Evolutionary conservation across 495 filamentous ascomycete species (phyloP), one percentile per base, ranked within the genome.

Genomic region (Neurospora sp.): DNA sequence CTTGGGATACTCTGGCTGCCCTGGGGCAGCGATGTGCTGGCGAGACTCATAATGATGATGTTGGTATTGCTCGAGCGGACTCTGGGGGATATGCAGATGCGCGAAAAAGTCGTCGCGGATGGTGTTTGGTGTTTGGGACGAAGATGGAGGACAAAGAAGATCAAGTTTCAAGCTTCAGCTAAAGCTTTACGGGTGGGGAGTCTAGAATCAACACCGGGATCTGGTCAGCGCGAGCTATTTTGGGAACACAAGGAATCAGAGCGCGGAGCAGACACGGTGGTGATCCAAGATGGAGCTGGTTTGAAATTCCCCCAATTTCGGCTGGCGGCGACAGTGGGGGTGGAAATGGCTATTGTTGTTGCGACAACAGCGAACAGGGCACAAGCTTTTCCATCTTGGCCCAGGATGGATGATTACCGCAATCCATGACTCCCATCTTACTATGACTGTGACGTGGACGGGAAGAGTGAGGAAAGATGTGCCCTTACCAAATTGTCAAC

Each of bases 41-140:
- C 77, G 38, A 76, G 69, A 74, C 75, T 78, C 78, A 80, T 81
- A 48, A 68, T 73, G 75, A 35, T 40, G 61, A 71, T 11, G 31
- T 65, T 59, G 22, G 65, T 40, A 42, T 48, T 31, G 27, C 27
- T 31, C 27, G 27, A 31, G 3, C 27, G 53, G 22, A 65, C 14
- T 65, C 53, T 65, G 53, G 14, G 48, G 14, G 3, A 18, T 18
- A 18, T 35, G 53, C 22, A 65, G 53, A 37, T 65, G 53, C 7
- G 22, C 22, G 31, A 16, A 22, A 22, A 14, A 31, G 22, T 61
- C 48, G 48, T 61, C 53, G 53, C 27, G 14, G 12, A 65, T 65
- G 27, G 14, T 35, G 53, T 65, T 35, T 14, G 14, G 2, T 65
- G 27, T 65, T 65, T 18, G 22, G 53, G 53, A 65, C 14, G 53